Conservation (phyloP, 2,329 filamentous ascomycete genomes). For the Monilinia laxa region DNA sequence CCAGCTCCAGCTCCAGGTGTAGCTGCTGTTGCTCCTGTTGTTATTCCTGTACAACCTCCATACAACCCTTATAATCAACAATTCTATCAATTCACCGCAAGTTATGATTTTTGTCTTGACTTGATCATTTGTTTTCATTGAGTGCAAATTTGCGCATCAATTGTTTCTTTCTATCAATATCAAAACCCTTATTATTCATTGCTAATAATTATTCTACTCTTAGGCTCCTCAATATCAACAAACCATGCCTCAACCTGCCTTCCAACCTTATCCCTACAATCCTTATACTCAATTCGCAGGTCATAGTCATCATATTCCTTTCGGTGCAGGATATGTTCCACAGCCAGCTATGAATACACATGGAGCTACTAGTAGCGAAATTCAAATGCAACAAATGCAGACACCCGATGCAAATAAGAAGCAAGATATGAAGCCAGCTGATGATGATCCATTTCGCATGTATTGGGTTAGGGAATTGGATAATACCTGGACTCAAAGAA, state of each 20-base stretch:
- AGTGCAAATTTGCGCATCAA: background rate
- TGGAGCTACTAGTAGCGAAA: constrained; percentile 32
- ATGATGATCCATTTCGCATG: constrained; percentile 59
- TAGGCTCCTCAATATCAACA: constrained; percentile 7
- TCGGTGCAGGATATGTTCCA: constrained; percentile 25
- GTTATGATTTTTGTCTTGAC: background rate
- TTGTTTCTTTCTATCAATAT: background rate
- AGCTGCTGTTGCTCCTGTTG: constrained; percentile 12
- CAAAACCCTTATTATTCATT: background rate
- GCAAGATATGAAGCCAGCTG: constrained; percentile 63
- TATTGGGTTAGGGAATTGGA: constrained; percentile 63
- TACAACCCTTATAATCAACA: background rate
- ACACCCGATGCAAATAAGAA: constrained; percentile 32
- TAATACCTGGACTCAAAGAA: constrained; percentile 58
- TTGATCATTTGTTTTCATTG: background rate
- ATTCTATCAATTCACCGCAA: constrained; percentile 4
- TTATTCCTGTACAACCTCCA: constrained; percentile 10
- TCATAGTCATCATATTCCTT: constrained; percentile 20
- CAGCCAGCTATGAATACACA: constrained; percentile 27
- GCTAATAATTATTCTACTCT: background rate
- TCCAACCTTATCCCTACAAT: constrained; percentile 14
- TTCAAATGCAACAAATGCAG: constrained; percentile 34
- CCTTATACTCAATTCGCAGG: constrained; percentile 2
- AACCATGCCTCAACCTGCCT: constrained; percentile 1
- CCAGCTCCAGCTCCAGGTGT: background rate